These are phyloP conservation scores for Saprolegnia diclina DNA, from an alignment of 352 stramenopile species.

Conservation along the genomic window DNA sequence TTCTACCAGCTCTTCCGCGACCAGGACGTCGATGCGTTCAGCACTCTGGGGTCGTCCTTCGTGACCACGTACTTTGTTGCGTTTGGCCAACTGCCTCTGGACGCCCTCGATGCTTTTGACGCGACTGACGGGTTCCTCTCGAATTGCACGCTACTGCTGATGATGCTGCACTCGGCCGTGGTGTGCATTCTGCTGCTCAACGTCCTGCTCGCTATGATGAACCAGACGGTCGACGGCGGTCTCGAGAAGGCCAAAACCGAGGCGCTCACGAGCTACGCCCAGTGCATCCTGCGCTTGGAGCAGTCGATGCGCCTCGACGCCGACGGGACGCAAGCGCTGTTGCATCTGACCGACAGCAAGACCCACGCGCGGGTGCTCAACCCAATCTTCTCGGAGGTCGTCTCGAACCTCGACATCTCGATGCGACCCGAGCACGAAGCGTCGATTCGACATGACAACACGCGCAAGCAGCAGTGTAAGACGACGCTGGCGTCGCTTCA, in stretches of 20 bases:
- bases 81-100: slow-evolving; percentile 20
- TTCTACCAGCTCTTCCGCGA: slow-evolving; percentile 25
- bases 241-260: slow-evolving; percentile 25
- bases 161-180: slow-evolving; percentile 25
- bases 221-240: slow-evolving; percentile 23
- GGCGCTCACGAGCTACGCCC: slow-evolving; percentile 13
- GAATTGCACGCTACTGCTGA: slow-evolving; percentile 10
- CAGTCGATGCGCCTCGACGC: slow-evolving; percentile 15
- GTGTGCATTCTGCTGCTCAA: slow-evolving; percentile 23
- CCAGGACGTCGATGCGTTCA: slow-evolving; percentile 16
- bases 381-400: slow-evolving; percentile 19
- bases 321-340: background rate
- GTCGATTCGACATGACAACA: background rate
- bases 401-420: background rate
- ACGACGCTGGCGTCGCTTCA: background rate
- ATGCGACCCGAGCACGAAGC: background rate
- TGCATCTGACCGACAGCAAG: background rate
- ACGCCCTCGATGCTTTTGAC: background rate
- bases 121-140: slow-evolving; percentile 3
- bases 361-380: slow-evolving; percentile 20
- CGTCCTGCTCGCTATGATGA: slow-evolving; percentile 24
- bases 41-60: slow-evolving; percentile 14
- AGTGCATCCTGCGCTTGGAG: slow-evolving; percentile 22
- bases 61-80: slow-evolving; percentile 23
- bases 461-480: background rate